phyloP scores from a whole-genome alignment of 176 grass and related monocot genomes.

The Metroxylon sagu region DNA sequence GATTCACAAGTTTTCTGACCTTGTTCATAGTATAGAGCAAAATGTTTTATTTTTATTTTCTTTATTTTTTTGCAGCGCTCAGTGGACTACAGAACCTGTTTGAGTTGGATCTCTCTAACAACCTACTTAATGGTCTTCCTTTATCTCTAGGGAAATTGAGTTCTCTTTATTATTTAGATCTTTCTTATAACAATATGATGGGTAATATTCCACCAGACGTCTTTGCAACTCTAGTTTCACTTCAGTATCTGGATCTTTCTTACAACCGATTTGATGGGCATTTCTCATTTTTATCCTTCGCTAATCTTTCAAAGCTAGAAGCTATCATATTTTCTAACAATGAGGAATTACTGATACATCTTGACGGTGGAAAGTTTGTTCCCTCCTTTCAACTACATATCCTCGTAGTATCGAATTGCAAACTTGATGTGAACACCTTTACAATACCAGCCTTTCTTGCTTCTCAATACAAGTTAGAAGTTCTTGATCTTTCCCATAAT shows the following conservation, averaged over 20 bases:
- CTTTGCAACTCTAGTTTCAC: not conserved
- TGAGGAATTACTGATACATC: not conserved
- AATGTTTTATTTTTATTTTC: too few species aligned
- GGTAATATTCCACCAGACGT: not conserved
- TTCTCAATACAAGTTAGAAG: conserved; percentile 7
- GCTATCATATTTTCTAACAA: conserved; percentile 10
- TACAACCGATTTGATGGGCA: conserved; percentile 5
- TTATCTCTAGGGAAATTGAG: not conserved
- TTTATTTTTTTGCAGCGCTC: too few species aligned
- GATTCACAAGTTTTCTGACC: too few species aligned
- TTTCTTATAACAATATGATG: conserved; percentile 9
- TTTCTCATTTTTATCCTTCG: conserved; percentile 6
- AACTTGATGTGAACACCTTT: conserved; percentile 6
- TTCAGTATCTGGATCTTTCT: not conserved
- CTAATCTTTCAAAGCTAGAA: conserved; percentile 7
- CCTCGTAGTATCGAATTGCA: conserved; percentile 22
- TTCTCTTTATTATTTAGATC: conserved; percentile 12
- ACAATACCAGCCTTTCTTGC: conserved; percentile 15
- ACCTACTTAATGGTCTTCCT: conserved; percentile 13
- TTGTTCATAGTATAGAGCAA: too few species aligned
- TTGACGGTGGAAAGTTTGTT: conserved; percentile 2
- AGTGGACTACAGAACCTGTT: too few species aligned
- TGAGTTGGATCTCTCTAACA: not conserved
- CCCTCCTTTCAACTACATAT: conserved; percentile 19
- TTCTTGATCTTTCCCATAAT: conserved; percentile 27